Evolutionary conservation across 768 basidiomycete species (phyloP).

Genomic region (Termitomyces eurrhizus): DNA sequence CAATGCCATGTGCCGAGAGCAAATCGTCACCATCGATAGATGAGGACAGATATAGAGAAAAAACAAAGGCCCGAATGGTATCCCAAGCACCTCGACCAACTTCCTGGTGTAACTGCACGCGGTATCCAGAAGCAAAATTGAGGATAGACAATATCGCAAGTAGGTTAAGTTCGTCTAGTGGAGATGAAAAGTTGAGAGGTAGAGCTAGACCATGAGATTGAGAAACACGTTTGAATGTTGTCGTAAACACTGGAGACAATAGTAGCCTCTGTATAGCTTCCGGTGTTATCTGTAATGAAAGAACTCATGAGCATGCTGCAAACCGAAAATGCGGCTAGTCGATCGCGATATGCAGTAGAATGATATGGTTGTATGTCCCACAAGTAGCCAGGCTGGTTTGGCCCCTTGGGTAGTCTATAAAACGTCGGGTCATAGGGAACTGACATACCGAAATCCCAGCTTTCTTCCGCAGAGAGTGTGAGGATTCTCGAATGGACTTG

Average conservation of each 20-base stretch:
- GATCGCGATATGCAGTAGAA: not conserved
- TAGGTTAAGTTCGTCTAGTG: constrained; percentile 74
- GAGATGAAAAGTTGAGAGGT: constrained; percentile 75
- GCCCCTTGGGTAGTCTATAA: not conserved
- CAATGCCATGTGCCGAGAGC: constrained; percentile 67
- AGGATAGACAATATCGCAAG: constrained; percentile 74
- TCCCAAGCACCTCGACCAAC: constrained; percentile 84
- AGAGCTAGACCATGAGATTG: constrained; percentile 65
- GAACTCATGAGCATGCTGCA: constrained; percentile 1
- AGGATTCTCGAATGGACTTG: constrained; percentile 50
- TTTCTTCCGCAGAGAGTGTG: constrained; percentile 40
- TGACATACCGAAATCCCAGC: constrained; percentile 51
- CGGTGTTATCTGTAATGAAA: constrained; percentile 45
- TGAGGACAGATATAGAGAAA: constrained; percentile 70
- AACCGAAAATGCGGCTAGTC: not conserved
- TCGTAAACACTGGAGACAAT: constrained; percentile 57
- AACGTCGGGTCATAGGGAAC: not conserved
- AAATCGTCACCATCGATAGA: constrained; percentile 51
- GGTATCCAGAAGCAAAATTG: constrained; percentile 83
- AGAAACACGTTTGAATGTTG: constrained; percentile 60
- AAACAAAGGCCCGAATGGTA: constrained; percentile 69
- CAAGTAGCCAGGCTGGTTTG: not conserved
- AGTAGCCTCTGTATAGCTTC: constrained; percentile 60
- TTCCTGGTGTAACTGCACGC: constrained; percentile 63
- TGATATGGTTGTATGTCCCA: not conserved